Evolutionary conservation across 2,329 filamentous ascomycete genomes (phyloP).

Genomic region (Clonostachys chloroleuca): DNA sequence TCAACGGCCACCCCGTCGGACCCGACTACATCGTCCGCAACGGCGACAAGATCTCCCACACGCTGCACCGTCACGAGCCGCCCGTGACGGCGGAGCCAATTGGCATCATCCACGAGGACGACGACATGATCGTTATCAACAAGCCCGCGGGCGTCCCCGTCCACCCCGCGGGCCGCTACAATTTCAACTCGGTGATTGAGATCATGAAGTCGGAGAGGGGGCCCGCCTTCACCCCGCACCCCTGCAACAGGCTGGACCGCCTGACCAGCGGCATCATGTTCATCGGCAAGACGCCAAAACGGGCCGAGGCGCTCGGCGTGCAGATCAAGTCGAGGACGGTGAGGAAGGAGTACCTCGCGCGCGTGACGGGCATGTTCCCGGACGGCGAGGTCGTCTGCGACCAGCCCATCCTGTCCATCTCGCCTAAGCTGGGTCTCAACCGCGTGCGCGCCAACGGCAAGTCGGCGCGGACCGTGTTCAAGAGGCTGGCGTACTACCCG

Average conservation of each 20-base stretch:
- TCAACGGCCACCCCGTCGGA: slow-evolving; percentile 71
- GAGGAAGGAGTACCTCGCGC: slow-evolving; percentile 90
- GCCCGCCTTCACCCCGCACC: slow-evolving; percentile 48
- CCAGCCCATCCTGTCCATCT: slow-evolving; percentile 89
- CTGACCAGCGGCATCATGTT: slow-evolving; percentile 98
- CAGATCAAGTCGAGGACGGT: slow-evolving; percentile 80
- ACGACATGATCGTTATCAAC: slow-evolving; percentile 93
- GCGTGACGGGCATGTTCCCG: slow-evolving; percentile 87
- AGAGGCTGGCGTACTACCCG: slow-evolving; percentile 87
- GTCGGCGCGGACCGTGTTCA: slow-evolving; percentile 85
- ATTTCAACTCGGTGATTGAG: slow-evolving; percentile 91
- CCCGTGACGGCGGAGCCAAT: slow-evolving; percentile 81
- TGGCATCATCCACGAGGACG: slow-evolving; percentile 82
- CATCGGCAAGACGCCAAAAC: slow-evolving; percentile 79
- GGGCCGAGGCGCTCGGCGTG: slow-evolving; percentile 70
- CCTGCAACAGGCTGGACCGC: slow-evolving; percentile 91
- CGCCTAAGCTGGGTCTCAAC: slow-evolving; percentile 91
- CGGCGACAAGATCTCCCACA: slow-evolving; percentile 88
- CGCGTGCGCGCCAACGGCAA: slow-evolving; percentile 93
- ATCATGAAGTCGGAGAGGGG: slow-evolving; percentile 79
- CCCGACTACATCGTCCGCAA: slow-evolving; percentile 74
- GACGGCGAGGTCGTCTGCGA: slow-evolving; percentile 89
- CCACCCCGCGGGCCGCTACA: slow-evolving; percentile 91
- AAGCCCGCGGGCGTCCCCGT: slow-evolving; percentile 95
- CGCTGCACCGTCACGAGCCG: slow-evolving; percentile 91